phyloP scores from a whole-genome alignment of 805 yeast genomes.

The Yarrowia yakushimensis region DNA sequence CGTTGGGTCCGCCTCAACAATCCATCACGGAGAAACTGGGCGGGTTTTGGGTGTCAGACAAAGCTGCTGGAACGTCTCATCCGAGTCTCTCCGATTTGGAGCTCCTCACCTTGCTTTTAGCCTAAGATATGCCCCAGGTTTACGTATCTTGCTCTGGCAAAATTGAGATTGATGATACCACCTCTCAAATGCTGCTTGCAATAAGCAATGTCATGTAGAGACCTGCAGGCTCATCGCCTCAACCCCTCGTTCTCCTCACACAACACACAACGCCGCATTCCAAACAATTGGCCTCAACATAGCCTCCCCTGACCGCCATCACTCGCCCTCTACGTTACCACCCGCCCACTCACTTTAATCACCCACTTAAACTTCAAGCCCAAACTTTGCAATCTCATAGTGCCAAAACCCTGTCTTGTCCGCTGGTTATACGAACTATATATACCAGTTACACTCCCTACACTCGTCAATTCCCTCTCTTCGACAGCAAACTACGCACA shows the following conservation, averaged over 20 bases:
- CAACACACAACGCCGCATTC: not conserved
- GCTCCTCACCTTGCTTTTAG: too few species aligned
- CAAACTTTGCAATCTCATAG: slow-evolving; percentile 10
- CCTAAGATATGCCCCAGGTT: too few species aligned
- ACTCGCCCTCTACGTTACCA: not conserved
- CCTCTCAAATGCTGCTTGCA: not conserved
- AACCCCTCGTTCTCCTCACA: not conserved
- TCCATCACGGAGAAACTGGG: not conserved
- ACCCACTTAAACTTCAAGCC: not conserved
- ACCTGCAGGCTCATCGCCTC: not conserved
- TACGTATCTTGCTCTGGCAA: not conserved
- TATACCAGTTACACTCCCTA: not conserved
- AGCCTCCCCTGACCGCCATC: not conserved
- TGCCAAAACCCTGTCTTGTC: slow-evolving; percentile 11
- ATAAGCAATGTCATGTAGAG: not conserved
- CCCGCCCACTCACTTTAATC: slow-evolving; percentile 4
- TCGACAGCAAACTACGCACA: not conserved
- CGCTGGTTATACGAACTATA: slow-evolving; percentile 9
- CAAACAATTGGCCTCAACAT: not conserved
- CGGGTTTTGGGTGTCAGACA: not conserved
- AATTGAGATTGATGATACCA: not conserved
- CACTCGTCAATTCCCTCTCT: not conserved
- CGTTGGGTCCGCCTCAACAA: slow-evolving; percentile 20
- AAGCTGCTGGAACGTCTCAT: too few species aligned
- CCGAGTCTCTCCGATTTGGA: too few species aligned